A percentile compares a stretch with the other conserved stretches of the same genome.
These are phyloP conservation scores for Hirschioporus abietinus DNA, from an alignment of 768 basidiomycete genomes.

Conservation along the genomic window DNA sequence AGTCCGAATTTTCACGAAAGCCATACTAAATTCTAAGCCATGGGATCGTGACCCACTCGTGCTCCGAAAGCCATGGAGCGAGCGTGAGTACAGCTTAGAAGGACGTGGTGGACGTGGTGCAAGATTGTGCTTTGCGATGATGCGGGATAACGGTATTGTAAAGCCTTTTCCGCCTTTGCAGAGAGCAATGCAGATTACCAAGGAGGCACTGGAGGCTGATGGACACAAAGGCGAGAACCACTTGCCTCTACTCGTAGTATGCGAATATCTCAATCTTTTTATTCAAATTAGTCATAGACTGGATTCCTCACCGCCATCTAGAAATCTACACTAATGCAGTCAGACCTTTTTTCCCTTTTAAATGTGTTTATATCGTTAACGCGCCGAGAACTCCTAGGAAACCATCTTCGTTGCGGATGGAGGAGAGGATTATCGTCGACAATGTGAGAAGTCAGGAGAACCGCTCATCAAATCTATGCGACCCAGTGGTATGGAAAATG, in stretches of 20 bases:
- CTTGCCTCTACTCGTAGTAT: not conserved
- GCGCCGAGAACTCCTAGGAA: conserved; percentile 20
- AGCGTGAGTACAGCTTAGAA: conserved; percentile 36
- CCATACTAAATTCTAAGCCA: conserved; percentile 43
- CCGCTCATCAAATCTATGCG: conserved; percentile 35
- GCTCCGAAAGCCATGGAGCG: conserved; percentile 42
- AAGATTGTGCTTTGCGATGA: conserved; percentile 43
- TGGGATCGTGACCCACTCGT: conserved; percentile 53
- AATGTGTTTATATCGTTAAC: not conserved
- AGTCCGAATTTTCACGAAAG: conserved; percentile 47
- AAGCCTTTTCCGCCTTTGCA: conserved; percentile 46
- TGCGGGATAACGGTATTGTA: conserved; percentile 41
- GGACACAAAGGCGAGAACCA: conserved; percentile 43
- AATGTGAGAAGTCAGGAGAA: conserved; percentile 37
- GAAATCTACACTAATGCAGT: conserved; percentile 27
- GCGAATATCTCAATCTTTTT: not conserved
- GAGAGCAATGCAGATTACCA: conserved; percentile 43
- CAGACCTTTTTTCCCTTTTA: not conserved
- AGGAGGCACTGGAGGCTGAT: conserved; percentile 38
- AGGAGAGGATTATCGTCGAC: conserved; percentile 30
- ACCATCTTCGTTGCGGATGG: conserved; percentile 37
- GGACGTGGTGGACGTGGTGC: conserved; percentile 41
- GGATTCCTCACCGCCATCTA: conserved; percentile 21
- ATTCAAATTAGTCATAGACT: conserved; percentile 30
- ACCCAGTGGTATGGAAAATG: conserved; percentile 27